Evolutionary conservation across 2,329 filamentous ascomycete species (phyloP), one percentile per base, ranked within the genome.

Genomic region (Ophiostoma pallidulum): DNA sequence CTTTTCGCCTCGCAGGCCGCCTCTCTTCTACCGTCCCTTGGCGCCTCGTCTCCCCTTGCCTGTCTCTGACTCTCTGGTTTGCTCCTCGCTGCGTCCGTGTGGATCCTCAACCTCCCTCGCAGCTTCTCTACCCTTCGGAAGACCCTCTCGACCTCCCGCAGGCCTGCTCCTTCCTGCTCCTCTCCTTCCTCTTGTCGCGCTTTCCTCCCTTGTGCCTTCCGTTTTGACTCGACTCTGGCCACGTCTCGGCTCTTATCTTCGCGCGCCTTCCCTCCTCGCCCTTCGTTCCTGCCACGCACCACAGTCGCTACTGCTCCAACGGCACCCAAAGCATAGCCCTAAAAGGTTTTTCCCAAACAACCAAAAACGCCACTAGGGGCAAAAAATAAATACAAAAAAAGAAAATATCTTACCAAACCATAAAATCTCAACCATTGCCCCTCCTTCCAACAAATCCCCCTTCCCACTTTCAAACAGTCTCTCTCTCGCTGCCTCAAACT

Each of bases 361-460:
- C 33, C n/a, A n/a, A 43, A 45, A 51, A 44, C 47, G 35, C 47
- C 50, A 45, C 50, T 52, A 52, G 35, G 16, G 36, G 16, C 18
- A 39, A 49, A 47, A 50, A 44, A 50, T 43, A 50, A 50, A 47
- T 45, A 32, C 20, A 51, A 45, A 33, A 44, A 48, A 43, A 45
- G 32, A 45, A 44, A 46, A 50, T 44, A 43, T 49, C 43, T 42
- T 33, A 39, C 44, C 47, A 47, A 37, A 36, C 46, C 44, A 46
- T 50, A 50, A 54, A 54, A 52, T 52, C 46, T 50, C 38, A 48
- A 41, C 45, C 22, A 28, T 28, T 51, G 51, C 53, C 52, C 53
- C 51, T 51, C 49, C 29, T 55, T 41, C 18, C 31, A 41, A 42
- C 28, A 43, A 51, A 41, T 44, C 45, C 48, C n/a, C 49, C 47